Evolutionary conservation across 2,329 filamentous ascomycete genomes (phyloP), one percentile per base, ranked within the genome.

Genomic region (Colletotrichum paranaense): DNA sequence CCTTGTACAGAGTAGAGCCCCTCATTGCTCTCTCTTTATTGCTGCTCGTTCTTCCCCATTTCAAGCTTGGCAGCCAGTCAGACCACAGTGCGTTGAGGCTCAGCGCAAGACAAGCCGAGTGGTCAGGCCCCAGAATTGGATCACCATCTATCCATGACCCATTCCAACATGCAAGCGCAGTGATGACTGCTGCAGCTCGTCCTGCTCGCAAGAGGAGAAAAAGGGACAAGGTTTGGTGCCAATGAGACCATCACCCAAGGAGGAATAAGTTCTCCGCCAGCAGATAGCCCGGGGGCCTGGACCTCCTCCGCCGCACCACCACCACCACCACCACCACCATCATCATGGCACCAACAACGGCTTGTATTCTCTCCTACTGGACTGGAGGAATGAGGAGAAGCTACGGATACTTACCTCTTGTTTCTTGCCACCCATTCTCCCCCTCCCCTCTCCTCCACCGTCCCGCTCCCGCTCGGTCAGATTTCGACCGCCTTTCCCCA

Each of bases 101-200:
- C 57, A 53, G 38, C 42, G 9, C 66, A 24, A n/a, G 38, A 63
- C 28, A 55, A 55, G 19, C 12, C 30, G 9, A n/a, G 26, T 35
- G 9, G 53, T 56, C 22, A 22, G 38, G 58, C 65, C 30, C 52
- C 14, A 26, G 52, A 19, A 65, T 69, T 69, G 66, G 53, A 38
- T 38, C 55, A 26, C 55, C 49, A 57, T 30, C n/a, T 30, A 53
- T 53, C 49, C 56, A 5, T n/a, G 38, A 42, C n/a, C 24, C 30
- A 53, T 63, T 35, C 26, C 66, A 49, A 8, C 56, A 58, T 73
- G 60, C 70, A 35, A 70, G 19, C 38, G 49, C 49, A 49, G 30
- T 30, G 35, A 57, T 72, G 63, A 72, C 57, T 68, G 57, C 52
- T 68, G 69, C 58, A 63, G 63, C 49, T 49, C 49, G 32, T 67